phyloP scores from a whole-genome alignment of 2,329 filamentous ascomycete genomes.

The Tolypocladium tundrense region DNA sequence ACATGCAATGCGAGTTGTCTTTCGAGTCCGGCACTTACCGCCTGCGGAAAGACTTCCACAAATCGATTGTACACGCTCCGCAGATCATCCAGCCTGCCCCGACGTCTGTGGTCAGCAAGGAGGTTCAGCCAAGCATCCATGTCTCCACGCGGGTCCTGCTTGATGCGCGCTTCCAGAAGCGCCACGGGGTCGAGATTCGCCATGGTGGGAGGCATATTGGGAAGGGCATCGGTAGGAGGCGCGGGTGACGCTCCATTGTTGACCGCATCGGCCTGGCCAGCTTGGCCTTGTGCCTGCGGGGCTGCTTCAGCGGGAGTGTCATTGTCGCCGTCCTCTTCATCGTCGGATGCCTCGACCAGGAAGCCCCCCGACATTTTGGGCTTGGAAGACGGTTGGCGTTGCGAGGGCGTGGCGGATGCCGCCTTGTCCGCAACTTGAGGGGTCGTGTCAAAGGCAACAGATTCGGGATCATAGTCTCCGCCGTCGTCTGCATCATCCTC shows the following conservation, averaged over 20 bases:
- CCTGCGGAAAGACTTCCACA: conserved; percentile 76
- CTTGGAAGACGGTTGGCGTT: conserved; percentile 30
- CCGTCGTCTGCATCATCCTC: conserved; percentile 41
- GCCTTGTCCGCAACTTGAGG: conserved; percentile 23
- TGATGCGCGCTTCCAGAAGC: conserved; percentile 80
- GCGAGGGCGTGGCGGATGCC: conserved; percentile 15
- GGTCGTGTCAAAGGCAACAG: conserved; percentile 33
- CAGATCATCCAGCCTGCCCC: conserved; percentile 72
- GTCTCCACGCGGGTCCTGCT: conserved; percentile 86
- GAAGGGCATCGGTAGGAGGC: conserved; percentile 13
- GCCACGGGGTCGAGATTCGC: conserved; percentile 57
- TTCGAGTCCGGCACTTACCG: conserved; percentile 53
- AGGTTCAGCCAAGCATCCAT: conserved; percentile 84
- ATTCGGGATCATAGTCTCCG: conserved; percentile 49
- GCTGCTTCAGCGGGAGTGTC: conserved; percentile 13
- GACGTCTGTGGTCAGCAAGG: conserved; percentile 74
- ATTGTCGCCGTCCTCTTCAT: conserved; percentile 47
- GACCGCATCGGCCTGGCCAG: conserved; percentile 10
- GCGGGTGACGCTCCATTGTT: conserved; percentile 11
- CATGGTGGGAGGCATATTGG: conserved; percentile 24
- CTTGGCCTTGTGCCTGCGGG: background rate
- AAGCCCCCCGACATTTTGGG: conserved; percentile 51
- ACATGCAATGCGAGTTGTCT: background rate
- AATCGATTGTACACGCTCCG: conserved; percentile 78
- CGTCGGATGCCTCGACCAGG: conserved; percentile 49